Evolutionary conservation across 805 yeast genomes (phyloP).

Genomic region (Candida schatavii): DNA sequence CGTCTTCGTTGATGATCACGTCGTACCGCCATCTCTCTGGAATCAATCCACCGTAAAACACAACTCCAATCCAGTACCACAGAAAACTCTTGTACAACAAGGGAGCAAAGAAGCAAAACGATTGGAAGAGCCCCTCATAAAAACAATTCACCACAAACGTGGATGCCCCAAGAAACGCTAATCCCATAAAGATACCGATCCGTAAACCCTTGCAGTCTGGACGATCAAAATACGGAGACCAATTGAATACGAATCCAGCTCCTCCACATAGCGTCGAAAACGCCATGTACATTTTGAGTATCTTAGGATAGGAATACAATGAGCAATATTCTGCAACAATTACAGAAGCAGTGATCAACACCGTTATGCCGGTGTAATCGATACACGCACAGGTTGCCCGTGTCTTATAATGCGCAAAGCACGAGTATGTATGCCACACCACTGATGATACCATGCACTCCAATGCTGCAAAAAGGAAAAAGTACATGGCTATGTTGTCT

Average conservation of each 20-base stretch:
- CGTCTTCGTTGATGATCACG: conserved; percentile 50
- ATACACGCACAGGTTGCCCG: conserved; percentile 85
- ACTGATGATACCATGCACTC: conserved; percentile 77
- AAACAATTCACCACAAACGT: conserved; percentile 57
- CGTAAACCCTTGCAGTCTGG: conserved; percentile 82
- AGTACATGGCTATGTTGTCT: conserved; percentile 51
- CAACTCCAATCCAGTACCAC: conserved; percentile 80
- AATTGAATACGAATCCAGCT: conserved; percentile 74
- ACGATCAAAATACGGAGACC: conserved; percentile 89
- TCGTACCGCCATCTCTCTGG: conserved; percentile 89
- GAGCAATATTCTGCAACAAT: conserved; percentile 82
- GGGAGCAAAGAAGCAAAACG: conserved; percentile 62
- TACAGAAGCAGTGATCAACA: conserved; percentile 85
- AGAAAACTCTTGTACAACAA: conserved; percentile 61
- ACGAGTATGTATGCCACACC: conserved; percentile 88
- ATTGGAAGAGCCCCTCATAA: conserved; percentile 52
- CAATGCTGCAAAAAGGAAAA: conserved; percentile 69
- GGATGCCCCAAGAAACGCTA: conserved; percentile 72
- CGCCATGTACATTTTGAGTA: conserved; percentile 46
- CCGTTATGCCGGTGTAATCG: conserved; percentile 92
- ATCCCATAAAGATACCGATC: conserved; percentile 73
- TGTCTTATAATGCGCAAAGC: conserved; percentile 59
- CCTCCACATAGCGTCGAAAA: conserved; percentile 66
- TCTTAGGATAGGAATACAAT: conserved; percentile 59
- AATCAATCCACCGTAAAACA: conserved; percentile 79